A percentile compares a stretch with the other conserved stretches of the same genome.
phyloP scores from a whole-genome alignment of 1,284 basidiomycete genomes.

The Trichosporon sp. region DNA sequence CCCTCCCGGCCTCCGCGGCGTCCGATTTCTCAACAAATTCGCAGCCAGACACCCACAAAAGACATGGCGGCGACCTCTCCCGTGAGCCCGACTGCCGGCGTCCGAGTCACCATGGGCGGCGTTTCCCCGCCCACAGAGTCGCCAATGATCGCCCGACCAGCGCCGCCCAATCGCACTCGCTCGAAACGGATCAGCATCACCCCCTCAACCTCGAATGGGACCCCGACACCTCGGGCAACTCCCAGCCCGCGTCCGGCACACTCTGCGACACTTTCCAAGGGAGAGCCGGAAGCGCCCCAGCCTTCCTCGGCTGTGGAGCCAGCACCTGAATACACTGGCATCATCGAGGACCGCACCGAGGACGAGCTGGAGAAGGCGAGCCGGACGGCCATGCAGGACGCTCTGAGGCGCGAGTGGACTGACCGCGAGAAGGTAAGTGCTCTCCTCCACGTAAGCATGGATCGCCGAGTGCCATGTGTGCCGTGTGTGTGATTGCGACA shows the following conservation, averaged over 20 bases:
- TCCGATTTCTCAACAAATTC: slow-evolving; percentile 7
- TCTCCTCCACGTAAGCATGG: slow-evolving; percentile 9
- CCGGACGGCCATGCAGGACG: slow-evolving; percentile 39
- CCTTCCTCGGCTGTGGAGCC: background rate
- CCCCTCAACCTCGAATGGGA: background rate
- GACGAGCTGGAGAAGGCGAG: slow-evolving; percentile 41
- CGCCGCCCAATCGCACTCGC: slow-evolving; percentile 25
- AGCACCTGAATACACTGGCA: slow-evolving; percentile 19
- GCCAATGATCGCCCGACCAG: slow-evolving; percentile 24
- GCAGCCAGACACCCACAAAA: background rate
- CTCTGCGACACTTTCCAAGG: background rate
- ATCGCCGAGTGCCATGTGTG: background rate
- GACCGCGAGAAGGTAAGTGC: slow-evolving; percentile 44
- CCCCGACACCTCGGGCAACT: slow-evolving; percentile 8
- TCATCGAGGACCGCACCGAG: slow-evolving; percentile 43
- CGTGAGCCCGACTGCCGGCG: slow-evolving; percentile 12
- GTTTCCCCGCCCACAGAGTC: slow-evolving; percentile 23
- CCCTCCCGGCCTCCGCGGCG: slow-evolving; percentile 1
- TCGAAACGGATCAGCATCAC: slow-evolving; percentile 25
- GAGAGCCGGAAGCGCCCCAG: background rate
- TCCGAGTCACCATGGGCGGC: slow-evolving; percentile 20
- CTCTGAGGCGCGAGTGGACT: slow-evolving; percentile 44
- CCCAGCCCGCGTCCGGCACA: background rate
- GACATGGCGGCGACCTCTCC: background rate
- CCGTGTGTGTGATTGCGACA: background rate